Conservation (phyloP, 441 rosid species). For the Hura crepitans region DNA sequence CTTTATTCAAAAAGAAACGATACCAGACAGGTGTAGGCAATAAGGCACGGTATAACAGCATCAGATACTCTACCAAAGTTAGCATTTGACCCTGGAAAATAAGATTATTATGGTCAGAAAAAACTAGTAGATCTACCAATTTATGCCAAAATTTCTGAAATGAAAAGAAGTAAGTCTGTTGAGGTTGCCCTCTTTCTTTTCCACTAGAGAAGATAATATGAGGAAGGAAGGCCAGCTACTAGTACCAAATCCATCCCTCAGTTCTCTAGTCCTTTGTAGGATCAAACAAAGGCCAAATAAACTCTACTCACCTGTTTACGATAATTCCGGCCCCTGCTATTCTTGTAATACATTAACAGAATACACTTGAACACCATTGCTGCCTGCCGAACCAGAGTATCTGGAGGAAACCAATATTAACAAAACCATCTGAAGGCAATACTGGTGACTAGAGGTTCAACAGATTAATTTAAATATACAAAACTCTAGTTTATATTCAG, state of each 20-base stretch:
- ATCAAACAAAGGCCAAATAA: background rate
- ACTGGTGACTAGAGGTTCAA: background rate
- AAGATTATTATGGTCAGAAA: conserved; percentile 12
- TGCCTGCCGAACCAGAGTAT: conserved; percentile 66
- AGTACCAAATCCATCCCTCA: background rate
- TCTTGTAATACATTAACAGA: conserved; percentile 60
- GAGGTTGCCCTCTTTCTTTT: background rate
- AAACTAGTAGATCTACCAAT: background rate
- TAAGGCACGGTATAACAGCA: conserved; percentile 65
- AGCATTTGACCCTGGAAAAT: conserved; percentile 62
- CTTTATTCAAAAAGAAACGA: conserved; percentile 77
- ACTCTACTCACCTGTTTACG: conserved; percentile 54
- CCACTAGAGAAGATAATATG: background rate
- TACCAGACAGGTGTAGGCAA: conserved; percentile 84
- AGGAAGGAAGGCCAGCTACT: too few relatives aligned
- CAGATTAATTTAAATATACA: background rate
- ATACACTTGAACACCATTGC: conserved; percentile 66
- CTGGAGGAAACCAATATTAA: conserved; percentile 33
- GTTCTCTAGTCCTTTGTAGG: background rate
- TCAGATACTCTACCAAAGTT: conserved; percentile 64
- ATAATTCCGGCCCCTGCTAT: conserved; percentile 67
- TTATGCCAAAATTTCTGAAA: background rate
- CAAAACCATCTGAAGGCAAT: background rate
- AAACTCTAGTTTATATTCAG: background rate
- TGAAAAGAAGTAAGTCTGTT: background rate